Evolutionary conservation across 1,284 basidiomycete species (phyloP).

Genomic region (Xanthoconium separans): DNA sequence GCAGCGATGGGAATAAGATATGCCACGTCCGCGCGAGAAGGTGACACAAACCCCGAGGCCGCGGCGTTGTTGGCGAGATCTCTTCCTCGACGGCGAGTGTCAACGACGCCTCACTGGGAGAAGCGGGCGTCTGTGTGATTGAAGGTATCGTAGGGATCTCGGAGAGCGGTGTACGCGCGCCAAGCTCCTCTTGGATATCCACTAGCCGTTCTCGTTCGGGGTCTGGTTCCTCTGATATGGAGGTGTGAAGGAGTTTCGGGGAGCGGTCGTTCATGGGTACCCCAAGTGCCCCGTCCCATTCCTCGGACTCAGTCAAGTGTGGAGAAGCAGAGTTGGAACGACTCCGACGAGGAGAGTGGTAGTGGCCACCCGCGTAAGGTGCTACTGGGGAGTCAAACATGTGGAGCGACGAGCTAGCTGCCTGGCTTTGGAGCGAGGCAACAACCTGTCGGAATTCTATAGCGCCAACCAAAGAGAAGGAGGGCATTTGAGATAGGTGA

Average conservation of each 20-base stretch:
- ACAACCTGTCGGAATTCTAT: constrained; percentile 93
- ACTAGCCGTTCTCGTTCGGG: constrained; percentile 10
- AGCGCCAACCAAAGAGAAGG: constrained; percentile 89
- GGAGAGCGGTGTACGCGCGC: constrained; percentile 15
- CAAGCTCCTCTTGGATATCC: constrained; percentile 15
- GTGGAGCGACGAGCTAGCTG: constrained; percentile 53
- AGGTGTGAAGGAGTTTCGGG: constrained; percentile 32
- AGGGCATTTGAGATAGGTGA: constrained; percentile 58
- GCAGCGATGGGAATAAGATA: constrained; percentile 85
- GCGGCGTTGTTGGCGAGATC: constrained; percentile 41
- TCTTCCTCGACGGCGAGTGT: constrained; percentile 45
- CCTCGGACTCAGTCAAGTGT: constrained; percentile 34
- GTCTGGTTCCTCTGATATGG: constrained; percentile 25
- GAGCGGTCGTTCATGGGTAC: constrained; percentile 50
- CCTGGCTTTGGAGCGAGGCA: constrained; percentile 69
- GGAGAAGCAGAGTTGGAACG: constrained; percentile 37
- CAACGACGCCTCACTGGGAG: constrained; percentile 40
- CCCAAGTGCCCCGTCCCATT: constrained; percentile 52
- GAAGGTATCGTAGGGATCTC: constrained; percentile 44
- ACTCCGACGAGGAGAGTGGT: constrained; percentile 41
- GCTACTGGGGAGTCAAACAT: constrained; percentile 69
- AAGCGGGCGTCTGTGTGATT: constrained; percentile 57
- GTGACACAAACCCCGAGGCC: constrained; percentile 40
- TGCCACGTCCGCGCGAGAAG: constrained; percentile 47
- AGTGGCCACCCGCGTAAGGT: constrained; percentile 73